A percentile compares a stretch with the other conserved stretches of the same genome.
phyloP scores from a whole-genome alignment of 83 land plant species.

The Thuja plicata region DNA sequence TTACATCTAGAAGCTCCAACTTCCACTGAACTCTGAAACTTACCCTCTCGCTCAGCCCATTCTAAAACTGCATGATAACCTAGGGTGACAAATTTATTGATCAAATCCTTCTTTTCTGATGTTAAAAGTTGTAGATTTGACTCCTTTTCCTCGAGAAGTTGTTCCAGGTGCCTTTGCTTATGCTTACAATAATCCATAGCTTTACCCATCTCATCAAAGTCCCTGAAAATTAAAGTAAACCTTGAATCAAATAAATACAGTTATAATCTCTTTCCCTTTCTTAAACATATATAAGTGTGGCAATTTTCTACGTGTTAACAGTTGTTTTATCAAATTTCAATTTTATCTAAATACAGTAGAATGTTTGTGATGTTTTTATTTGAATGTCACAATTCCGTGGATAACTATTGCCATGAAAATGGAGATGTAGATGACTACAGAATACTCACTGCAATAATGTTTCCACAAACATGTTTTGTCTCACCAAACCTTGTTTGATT shows the following conservation, averaged over 20 bases:
- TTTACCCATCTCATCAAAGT: slow-evolving; percentile 14
- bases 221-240: background rate
- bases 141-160: slow-evolving; percentile 8
- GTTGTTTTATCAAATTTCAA: background rate
- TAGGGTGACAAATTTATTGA: slow-evolving; percentile 3
- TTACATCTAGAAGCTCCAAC: background rate
- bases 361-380: background rate
- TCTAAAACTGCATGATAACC: background rate
- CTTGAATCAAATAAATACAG: background rate
- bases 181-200: slow-evolving; percentile 9
- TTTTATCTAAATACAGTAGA: background rate
- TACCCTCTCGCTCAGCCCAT: background rate
- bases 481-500: slow-evolving; percentile 7
- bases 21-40: background rate
- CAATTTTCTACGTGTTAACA: background rate
- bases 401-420: background rate
- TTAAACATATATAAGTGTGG: background rate
- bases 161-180: slow-evolving; percentile 6
- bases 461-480: slow-evolving; percentile 12
- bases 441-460: slow-evolving; percentile 16
- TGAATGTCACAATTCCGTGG: background rate
- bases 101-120: slow-evolving; percentile 6
- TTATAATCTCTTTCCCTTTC: background rate
- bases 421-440: background rate
- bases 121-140: background rate